phyloP scores from a whole-genome alignment of 2,329 filamentous ascomycete genomes.

The Fusarium xyrophilum region DNA sequence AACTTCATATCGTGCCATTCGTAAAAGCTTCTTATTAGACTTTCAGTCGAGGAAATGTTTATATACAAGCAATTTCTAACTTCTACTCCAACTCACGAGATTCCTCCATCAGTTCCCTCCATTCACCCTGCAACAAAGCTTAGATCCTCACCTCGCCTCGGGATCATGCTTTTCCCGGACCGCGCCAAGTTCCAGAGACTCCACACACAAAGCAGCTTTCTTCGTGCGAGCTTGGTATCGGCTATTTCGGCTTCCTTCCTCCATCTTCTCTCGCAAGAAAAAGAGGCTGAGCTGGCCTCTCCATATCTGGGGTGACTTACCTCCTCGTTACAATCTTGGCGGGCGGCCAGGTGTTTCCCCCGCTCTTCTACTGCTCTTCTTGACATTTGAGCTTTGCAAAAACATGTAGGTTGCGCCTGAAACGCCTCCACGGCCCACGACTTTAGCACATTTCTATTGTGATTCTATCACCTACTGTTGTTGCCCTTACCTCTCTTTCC shows the following conservation, averaged over 20 bases:
- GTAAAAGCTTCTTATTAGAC: not conserved
- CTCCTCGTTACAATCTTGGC: constrained; percentile 33
- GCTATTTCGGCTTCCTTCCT: constrained; percentile 41
- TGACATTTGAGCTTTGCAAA: constrained; percentile 25
- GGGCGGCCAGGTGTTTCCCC: constrained; percentile 32
- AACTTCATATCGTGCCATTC: not conserved
- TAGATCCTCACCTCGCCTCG: not conserved
- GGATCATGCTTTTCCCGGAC: constrained; percentile 1
- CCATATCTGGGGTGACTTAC: constrained; percentile 12
- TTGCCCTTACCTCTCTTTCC: constrained; percentile 24
- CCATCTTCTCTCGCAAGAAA: constrained; percentile 25
- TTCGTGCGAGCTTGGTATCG: constrained; percentile 37
- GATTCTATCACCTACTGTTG: constrained; percentile 13
- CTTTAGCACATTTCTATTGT: constrained; percentile 15
- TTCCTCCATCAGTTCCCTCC: too few species aligned
- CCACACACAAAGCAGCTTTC: constrained; percentile 26
- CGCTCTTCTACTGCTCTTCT: constrained; percentile 23
- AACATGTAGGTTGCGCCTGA: constrained; percentile 42
- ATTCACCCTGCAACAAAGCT: not conserved
- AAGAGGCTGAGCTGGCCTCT: constrained; percentile 46
- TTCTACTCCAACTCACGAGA: accelerated
- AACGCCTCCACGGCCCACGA: constrained; percentile 29
- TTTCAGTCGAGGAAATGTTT: not conserved
- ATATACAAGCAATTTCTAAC: not conserved
- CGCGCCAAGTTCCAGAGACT: constrained; percentile 1